Conservation (phyloP, 306 rosid genomes). For the Nissolia schottii region DNA sequence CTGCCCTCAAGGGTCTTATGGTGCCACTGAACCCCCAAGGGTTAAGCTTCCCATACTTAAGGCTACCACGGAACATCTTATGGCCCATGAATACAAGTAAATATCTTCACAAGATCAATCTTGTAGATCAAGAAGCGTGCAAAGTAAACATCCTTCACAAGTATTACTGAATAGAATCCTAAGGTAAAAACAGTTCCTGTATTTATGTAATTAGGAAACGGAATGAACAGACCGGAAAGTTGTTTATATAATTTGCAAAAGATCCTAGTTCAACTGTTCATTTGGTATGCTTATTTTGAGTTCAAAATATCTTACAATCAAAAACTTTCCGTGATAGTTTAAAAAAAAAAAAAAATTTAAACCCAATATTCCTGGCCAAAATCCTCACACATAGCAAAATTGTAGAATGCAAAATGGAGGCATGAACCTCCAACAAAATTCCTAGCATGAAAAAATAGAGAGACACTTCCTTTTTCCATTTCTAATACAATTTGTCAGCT, state of each 20-base stretch:
- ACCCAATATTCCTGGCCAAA: not conserved
- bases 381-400: not conserved
- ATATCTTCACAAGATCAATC: not conserved
- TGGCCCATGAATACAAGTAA: slow-evolving; percentile 24
- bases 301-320: too few relatives aligned
- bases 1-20: slow-evolving; percentile 40
- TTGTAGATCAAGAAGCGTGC: not conserved
- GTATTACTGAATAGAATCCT: not conserved
- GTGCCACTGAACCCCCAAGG: slow-evolving; percentile 38
- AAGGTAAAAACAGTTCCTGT: not conserved
- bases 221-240: not conserved
- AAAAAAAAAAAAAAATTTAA: too few relatives aligned
- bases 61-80: slow-evolving; percentile 56
- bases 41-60: slow-evolving; percentile 80
- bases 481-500: slow-evolving; percentile 13
- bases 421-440: slow-evolving; percentile 19
- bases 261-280: not conserved
- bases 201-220: too few relatives aligned
- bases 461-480: not conserved
- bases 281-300: too few relatives aligned
- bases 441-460: not conserved
- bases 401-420: not conserved
- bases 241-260: not conserved
- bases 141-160: not conserved
- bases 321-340: too few relatives aligned